Evolutionary conservation across 2,329 filamentous ascomycete genomes (phyloP), one percentile per base, ranked within the genome.

Genomic region (Microdochium paspali): DNA sequence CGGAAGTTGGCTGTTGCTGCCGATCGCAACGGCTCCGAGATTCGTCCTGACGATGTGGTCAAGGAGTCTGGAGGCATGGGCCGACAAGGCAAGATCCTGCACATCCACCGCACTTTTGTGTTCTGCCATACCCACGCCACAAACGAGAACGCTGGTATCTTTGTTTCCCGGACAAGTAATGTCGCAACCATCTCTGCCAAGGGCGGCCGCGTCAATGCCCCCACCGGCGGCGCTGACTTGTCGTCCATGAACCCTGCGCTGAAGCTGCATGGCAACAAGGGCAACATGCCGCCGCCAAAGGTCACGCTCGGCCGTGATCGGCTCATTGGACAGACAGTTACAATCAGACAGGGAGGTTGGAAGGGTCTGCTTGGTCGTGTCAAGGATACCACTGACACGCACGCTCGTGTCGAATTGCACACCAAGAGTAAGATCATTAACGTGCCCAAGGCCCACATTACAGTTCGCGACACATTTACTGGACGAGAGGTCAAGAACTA

Each of bases 361-460:
- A 98, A 98, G 68, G 91, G 91, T 48, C 75, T 96, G 40, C 73
- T 97, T 39, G 93, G 93, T 57, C 95, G 96, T 54, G 90, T 98
- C 57, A 96, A 95, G 63, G 91, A 97, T 61, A 86, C 91, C 1
- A 95, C 88, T 6, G 90, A 94, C 57, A 80, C 80, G 3, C 81
- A 86, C 58, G 91, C 89, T 25, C 85, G 90, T 53, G 86, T 98
- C 39, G 93, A 98, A 67, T 72, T 98, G 32, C 91, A 97, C 62
- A 90, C 90, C 5, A 95, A 95, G 71, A 88, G 84, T 68, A 97
- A 96, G 73, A 85, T 87, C 15, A 81, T 97, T 51, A 90, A 85
- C 7, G 80, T 97, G 30, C 79, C 82, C 20, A 94, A 94, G 61
- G 83, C 86, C 10, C 80, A 85, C 49, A 70, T 98, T n/a, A 80